Base-by-base conservation (phyloP, 108 stramenopile species). In the Discostella stelligeroides region DNA sequence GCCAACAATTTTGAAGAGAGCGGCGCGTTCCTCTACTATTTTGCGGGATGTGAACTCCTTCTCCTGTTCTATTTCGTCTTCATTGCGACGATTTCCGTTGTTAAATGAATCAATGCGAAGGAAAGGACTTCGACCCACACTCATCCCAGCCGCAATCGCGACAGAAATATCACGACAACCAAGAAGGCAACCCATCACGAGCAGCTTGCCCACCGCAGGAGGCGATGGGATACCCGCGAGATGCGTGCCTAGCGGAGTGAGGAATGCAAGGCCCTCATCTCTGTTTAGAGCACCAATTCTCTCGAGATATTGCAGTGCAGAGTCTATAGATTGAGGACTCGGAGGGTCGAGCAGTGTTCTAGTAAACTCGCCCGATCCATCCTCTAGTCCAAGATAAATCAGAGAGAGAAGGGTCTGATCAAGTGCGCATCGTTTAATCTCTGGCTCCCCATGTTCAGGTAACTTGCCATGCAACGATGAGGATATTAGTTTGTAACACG, bases 401-500 rank as follows among this genome's bases (percentile, higher is more conserved):
- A 95, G 76, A 10, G 85, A 86, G 21, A 95, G 75, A 12, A 95
- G 61, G 6, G 87, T 90, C 64, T 95, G 93, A 56, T 95, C 93
- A 40, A 95, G 72, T 39, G 93, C 88, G 57, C 89, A 88, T 39
- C 93, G 73, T 27, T 71, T 75, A 28, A 95, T 92, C 63, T 95
- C 93, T 9, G 93, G 87, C 63, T 85, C 83, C 3, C 86, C 81
- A 51, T 95, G 90, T 15, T 90, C 85, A 5, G 73, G 65, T 10
- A 95, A 75, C 39, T 70, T 81, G 7, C 29, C 55, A 69, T 75
- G 68, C 25, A 89, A 82, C 17, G 65, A 63, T 30, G 42, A 68
- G 5, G 90, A 90, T 25, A 95, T 89, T 13, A 95, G 70, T 57
- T 95, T 95, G 83, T 90, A 95, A 66, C 93, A 95, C n/a, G 76